These are phyloP conservation scores for Lachnellula cervina DNA, from an alignment of 2,329 filamentous ascomycete genomes.

Conservation along the genomic window DNA sequence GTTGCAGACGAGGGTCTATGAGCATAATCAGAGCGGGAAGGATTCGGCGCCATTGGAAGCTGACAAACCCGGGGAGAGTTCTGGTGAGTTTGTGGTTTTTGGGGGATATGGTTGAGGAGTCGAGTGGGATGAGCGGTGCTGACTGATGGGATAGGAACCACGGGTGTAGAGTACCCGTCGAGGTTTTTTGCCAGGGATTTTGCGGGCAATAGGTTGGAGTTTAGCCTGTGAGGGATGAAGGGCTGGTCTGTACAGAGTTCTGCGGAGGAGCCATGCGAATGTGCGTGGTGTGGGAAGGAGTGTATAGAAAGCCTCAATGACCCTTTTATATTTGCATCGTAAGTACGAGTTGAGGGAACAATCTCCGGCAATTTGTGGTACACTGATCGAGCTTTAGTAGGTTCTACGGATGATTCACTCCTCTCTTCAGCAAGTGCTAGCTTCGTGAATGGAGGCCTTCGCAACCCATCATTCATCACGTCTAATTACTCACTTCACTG, in stretches of 20 bases:
- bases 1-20: slow-evolving; percentile 46
- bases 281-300: background rate
- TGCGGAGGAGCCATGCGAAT: background rate
- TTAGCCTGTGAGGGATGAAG: slow-evolving; percentile 37
- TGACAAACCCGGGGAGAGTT: slow-evolving; percentile 49
- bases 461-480: background rate
- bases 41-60: slow-evolving; percentile 47
- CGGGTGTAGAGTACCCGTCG: slow-evolving; percentile 54
- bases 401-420: too few relatives aligned
- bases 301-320: background rate
- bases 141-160: slow-evolving; percentile 34
- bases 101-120: background rate
- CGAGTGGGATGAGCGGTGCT: background rate
- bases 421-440: too few relatives aligned
- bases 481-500: background rate
- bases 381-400: too few relatives aligned
- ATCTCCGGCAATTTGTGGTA: too few relatives aligned
- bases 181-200: slow-evolving; percentile 59
- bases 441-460: too few relatives aligned
- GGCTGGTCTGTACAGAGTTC: background rate
- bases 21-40: slow-evolving; percentile 45
- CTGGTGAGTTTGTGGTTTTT: slow-evolving; percentile 29
- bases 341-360: too few relatives aligned
- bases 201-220: slow-evolving; percentile 50
- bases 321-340: too few relatives aligned